Evolutionary conservation across 345 rosid species (phyloP), one percentile per base, ranked within the genome.

Genomic region (Lumnitzera littorea): DNA sequence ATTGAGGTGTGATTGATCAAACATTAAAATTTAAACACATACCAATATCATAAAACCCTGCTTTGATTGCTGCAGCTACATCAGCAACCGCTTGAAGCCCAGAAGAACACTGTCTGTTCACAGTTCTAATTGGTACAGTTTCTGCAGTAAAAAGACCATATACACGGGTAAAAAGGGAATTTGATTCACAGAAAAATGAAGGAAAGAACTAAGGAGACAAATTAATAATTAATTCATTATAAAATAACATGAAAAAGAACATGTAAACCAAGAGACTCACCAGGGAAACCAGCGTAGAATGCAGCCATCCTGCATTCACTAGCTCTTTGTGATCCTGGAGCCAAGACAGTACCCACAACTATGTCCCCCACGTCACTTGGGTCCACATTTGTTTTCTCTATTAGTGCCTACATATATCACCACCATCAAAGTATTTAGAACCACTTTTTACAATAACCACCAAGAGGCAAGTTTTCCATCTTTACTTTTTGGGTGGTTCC

Each of bases 41-140:
- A 89, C 98, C 98, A 63, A 92, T 84, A 60, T 87, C 98, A 78
- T 89, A 92, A 70, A 89, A 92, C 11, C 97, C 98, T 9, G 97
- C 98, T 81, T 81, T 89, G 41, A 92, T 89, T 50, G 97, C 92
- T 25, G 97, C 97, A 55, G 91, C 96, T 41, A 92, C 97, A 70
- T 89, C 97, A 58, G 98, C 97, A 70, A 92, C 97, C n/a, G 98
- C 97, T 79, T 92, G 97, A 74, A 92, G 97, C 53, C 98, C 98
- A 50, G 98, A 92, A 3, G 98, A 79, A 69, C 98, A 92, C 67
- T 87, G 97, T 67, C 98, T 78, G 71, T 92, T 92, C 67, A 89
- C 98, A 43, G 91, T 92, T 74, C 94, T 81, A 66, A 89, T 12
- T 0, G 98, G 91, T 59, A 92, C 96, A 17, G 94, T 89, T 55